Percentiles rank a stretch among this genome's conserved stretches.
Evolutionary conservation across 2,329 filamentous ascomycete species (phyloP).

Genomic region (Coniochaeta pulveracea): DNA sequence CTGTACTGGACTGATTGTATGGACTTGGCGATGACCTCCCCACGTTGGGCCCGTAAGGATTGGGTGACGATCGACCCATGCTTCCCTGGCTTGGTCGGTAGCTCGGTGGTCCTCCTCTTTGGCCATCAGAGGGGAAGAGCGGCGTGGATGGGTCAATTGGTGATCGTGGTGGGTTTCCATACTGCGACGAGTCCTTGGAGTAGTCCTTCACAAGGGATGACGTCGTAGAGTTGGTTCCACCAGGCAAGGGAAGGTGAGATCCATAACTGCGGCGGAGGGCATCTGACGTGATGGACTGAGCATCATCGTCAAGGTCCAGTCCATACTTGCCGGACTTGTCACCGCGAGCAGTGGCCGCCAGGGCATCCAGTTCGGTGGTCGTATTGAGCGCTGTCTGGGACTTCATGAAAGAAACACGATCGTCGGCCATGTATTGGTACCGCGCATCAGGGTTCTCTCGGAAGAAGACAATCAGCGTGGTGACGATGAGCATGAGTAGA

Average conservation of each 20-base stretch:
- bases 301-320: slow-evolving; percentile 13
- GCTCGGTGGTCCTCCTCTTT: slow-evolving; percentile 17
- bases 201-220: slow-evolving; percentile 15
- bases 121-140: slow-evolving; percentile 31
- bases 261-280: slow-evolving; percentile 32
- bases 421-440: slow-evolving; percentile 83
- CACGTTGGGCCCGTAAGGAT: not conserved
- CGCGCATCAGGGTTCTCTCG: slow-evolving; percentile 80
- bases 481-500: slow-evolving; percentile 64
- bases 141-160: slow-evolving; percentile 39
- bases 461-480: slow-evolving; percentile 54
- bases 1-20: slow-evolving; percentile 10
- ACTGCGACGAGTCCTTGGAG: slow-evolving; percentile 17
- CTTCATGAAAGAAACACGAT: slow-evolving; percentile 85
- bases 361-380: slow-evolving; percentile 70
- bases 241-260: slow-evolving; percentile 11
- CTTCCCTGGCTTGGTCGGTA: slow-evolving; percentile 8
- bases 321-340: slow-evolving; percentile 16
- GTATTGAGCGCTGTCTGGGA: slow-evolving; percentile 60
- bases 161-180: slow-evolving; percentile 25
- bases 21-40: slow-evolving; percentile 11
- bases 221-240: slow-evolving; percentile 7
- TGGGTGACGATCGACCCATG: slow-evolving; percentile 6
- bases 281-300: slow-evolving; percentile 52
- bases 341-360: slow-evolving; percentile 71